phyloP scores from a whole-genome alignment of 2,329 filamentous ascomycete species.

The Ceratocystis huliohia region DNA sequence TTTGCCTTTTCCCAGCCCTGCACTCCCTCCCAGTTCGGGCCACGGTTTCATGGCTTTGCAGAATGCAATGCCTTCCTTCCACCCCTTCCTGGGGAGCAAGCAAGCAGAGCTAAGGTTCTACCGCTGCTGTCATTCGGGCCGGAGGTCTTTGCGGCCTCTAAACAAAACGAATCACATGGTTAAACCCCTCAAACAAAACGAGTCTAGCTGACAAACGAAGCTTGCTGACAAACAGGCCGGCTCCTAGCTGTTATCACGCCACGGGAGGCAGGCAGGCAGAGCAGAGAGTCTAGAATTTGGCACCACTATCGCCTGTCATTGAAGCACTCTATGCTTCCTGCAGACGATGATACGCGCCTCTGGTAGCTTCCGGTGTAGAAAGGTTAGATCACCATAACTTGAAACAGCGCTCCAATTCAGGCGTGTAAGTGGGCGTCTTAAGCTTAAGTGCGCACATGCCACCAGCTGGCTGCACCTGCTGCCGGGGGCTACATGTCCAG shows the following conservation, averaged over 20 bases:
- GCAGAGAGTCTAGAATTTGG: background rate
- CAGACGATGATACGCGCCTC: slow-evolving; percentile 5
- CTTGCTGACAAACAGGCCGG: background rate
- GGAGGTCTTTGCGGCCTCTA: background rate
- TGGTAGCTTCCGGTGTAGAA: slow-evolving; percentile 1
- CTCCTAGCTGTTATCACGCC: background rate
- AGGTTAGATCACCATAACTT: slow-evolving; percentile 5
- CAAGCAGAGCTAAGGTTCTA: too few relatives aligned
- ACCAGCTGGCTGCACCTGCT: background rate
- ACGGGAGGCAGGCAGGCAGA: background rate
- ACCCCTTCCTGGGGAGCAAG: too few relatives aligned
- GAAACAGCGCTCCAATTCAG: background rate
- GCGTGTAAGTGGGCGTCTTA: background rate
- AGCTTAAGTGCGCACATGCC: background rate
- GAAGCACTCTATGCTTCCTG: background rate
- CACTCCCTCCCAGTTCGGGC: too few relatives aligned
- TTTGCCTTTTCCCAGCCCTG: too few relatives aligned
- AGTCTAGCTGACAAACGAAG: too few relatives aligned
- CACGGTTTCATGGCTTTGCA: background rate
- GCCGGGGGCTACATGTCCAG: too few relatives aligned
- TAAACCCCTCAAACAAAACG: too few relatives aligned
- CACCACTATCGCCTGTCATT: background rate
- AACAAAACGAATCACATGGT: background rate
- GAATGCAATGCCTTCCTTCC: background rate
- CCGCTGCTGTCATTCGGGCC: too few relatives aligned